These are phyloP conservation scores for Cladosporium sp. DNA, from an alignment of 2,329 filamentous ascomycete genomes.

Conservation along the genomic window DNA sequence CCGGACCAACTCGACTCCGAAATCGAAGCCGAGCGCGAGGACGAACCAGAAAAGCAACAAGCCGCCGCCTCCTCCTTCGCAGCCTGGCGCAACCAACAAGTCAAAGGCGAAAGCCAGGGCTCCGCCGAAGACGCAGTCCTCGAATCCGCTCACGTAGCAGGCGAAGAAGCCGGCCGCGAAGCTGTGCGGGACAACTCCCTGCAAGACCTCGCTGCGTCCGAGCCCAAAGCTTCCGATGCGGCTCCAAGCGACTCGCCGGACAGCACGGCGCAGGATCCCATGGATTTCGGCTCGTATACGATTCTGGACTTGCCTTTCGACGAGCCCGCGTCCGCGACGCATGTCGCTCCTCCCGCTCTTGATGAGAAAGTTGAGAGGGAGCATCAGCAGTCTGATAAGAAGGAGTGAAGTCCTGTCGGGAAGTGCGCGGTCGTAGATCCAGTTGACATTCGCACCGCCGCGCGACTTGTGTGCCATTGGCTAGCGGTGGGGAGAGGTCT, in stretches of 20 bases:
- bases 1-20: constrained; percentile 15
- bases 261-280: constrained; percentile 11
- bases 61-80: constrained; percentile 12
- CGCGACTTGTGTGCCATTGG: too few relatives aligned
- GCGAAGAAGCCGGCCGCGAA: constrained; percentile 4
- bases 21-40: constrained; percentile 10
- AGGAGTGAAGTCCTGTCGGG: too few relatives aligned
- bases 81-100: constrained; percentile 17
- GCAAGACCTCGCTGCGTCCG: background rate
- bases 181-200: background rate
- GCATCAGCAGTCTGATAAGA: background rate
- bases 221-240: background rate
- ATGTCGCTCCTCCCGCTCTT: background rate
- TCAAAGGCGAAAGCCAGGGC: constrained; percentile 15
- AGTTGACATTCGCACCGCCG: too few relatives aligned
- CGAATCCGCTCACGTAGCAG: background rate
- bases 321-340: background rate
- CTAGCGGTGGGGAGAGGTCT: too few relatives aligned
- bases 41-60: constrained; percentile 11
- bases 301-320: constrained; percentile 11
- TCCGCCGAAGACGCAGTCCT: background rate
- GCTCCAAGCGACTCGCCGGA: too few relatives aligned
- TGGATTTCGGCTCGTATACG: constrained; percentile 1
- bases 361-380: background rate
- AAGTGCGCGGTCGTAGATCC: too few relatives aligned